These are phyloP conservation scores for Debaryomyces udenii DNA, from an alignment of 1,139 yeast genomes.

Conservation along the genomic window DNA sequence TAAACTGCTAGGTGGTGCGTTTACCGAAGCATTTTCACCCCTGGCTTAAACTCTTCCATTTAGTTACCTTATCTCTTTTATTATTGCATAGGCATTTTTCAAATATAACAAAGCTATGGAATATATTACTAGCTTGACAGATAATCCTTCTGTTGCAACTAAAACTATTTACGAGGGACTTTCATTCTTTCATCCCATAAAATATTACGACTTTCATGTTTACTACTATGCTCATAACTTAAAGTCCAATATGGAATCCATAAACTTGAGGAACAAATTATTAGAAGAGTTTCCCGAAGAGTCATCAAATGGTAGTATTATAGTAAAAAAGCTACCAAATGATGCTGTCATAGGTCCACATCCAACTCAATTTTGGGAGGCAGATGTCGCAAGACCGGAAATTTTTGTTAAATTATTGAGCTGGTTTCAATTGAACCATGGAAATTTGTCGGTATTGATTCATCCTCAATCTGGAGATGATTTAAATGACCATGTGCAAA, in stretches of 20 bases:
- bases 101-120: slow-evolving; percentile 23
- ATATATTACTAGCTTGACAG: slow-evolving; percentile 28
- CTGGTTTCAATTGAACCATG: slow-evolving; percentile 38
- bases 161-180: slow-evolving; percentile 26
- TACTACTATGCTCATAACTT: slow-evolving; percentile 31
- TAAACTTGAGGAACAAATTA: slow-evolving; percentile 24
- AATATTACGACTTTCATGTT: slow-evolving; percentile 40
- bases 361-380: slow-evolving; percentile 38
- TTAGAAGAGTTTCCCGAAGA: slow-evolving; percentile 29
- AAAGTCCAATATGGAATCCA: slow-evolving; percentile 25
- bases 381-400: slow-evolving; percentile 35
- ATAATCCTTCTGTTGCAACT: slow-evolving; percentile 25
- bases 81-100: too few species aligned
- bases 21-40: too few species aligned
- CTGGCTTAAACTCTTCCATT: too few species aligned
- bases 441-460: slow-evolving; percentile 31
- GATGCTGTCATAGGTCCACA: slow-evolving; percentile 36
- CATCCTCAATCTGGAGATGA: slow-evolving; percentile 40
- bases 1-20: too few species aligned
- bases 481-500: slow-evolving; percentile 28
- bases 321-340: slow-evolving; percentile 32
- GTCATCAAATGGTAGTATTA: slow-evolving; percentile 29
- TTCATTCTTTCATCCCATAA: slow-evolving; percentile 28
- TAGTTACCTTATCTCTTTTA: too few species aligned
- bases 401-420: slow-evolving; percentile 30